Evolutionary conservation across 257 asterid genomes (phyloP), one percentile per base, ranked within the genome.

Genomic region (Rauvolfia tetraphylla): DNA sequence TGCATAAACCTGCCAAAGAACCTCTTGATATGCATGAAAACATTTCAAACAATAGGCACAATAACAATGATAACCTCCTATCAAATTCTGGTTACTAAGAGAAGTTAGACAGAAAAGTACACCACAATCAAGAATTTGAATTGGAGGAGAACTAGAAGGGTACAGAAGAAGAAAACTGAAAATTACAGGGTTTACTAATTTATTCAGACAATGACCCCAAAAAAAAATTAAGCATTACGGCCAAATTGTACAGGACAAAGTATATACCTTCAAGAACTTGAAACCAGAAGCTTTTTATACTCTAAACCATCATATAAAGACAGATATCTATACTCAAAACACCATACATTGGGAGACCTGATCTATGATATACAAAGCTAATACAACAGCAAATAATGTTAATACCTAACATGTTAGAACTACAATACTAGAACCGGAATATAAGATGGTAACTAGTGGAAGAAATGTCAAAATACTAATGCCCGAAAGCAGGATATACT

Each of bases 1-100:
- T 33, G 99, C 98, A 90, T 91, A 95, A 74, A 95, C 97, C 99
- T 95, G 96, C 73, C 62, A 79, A 68, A 44, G 77, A 62, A 74
- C 79, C 83, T 61, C 68, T 68, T 68, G 78, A 75, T 53, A 76
- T 59, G 23, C 76, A 85, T 70, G 81, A 78, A 46, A 33, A 34
- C 10, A 48, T 56, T 33, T 34, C n/a, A 34, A 51, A 20, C 42
- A 77, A 29, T 17, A 29, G 31, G 13, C 9, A 41, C 48, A 46
- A 69, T 27, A 59, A 31, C 7, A 29, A 68, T 6, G 22, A 67
- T 58, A 22, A 77, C 38, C 3, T 22, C 51, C 44, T 31, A 78
- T 10, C 34, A 33, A 7, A 25, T 72, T 27, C 12, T 38, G 46
- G 12, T 5, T 23, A n/a, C 15, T 76, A 51, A 70, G 71, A 29